Conservation (phyloP, 345 rosid genomes). For the Euphorbia lathyris region DNA sequence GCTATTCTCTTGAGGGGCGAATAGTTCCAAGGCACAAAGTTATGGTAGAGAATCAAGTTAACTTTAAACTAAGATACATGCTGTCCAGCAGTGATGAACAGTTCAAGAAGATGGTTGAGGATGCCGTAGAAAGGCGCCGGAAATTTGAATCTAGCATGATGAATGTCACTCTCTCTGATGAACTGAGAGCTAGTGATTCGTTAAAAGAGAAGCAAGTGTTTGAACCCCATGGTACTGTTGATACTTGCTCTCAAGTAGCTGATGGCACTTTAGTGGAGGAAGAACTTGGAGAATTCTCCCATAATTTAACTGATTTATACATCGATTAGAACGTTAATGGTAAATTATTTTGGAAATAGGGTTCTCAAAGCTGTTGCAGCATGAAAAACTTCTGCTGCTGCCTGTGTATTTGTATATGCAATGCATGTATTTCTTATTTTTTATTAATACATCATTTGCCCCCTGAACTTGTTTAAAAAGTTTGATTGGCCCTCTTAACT, state of each 20-base stretch:
- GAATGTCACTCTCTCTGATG: constrained; percentile 4
- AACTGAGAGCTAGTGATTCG: constrained; percentile 9
- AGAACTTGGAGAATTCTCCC: not conserved
- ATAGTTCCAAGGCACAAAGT: constrained; percentile 76
- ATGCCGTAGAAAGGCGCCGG: constrained; percentile 56
- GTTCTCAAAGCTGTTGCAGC: not conserved
- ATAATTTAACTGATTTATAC: not conserved
- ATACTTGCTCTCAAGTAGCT: not conserved
- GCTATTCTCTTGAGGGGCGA: constrained; percentile 78
- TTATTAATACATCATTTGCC: no score
- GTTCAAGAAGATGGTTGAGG: constrained; percentile 54
- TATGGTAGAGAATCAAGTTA: constrained; percentile 68
- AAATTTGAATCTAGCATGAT: constrained; percentile 50
- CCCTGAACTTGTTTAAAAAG: no score
- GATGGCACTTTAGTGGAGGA: not conserved
- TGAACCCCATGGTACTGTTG: not conserved
- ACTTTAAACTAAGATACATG: constrained; percentile 77
- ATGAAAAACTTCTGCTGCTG: no score
- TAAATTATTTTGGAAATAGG: not conserved
- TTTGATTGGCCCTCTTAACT: no score
- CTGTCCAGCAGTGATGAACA: constrained; percentile 65
- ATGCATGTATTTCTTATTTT: no score
- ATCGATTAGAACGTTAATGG: not conserved
- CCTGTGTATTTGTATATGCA: no score
- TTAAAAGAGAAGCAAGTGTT: not conserved